Base-by-base conservation (phyloP, 495 filamentous ascomycete species). In the Aspergillus heteromorphus region DNA sequence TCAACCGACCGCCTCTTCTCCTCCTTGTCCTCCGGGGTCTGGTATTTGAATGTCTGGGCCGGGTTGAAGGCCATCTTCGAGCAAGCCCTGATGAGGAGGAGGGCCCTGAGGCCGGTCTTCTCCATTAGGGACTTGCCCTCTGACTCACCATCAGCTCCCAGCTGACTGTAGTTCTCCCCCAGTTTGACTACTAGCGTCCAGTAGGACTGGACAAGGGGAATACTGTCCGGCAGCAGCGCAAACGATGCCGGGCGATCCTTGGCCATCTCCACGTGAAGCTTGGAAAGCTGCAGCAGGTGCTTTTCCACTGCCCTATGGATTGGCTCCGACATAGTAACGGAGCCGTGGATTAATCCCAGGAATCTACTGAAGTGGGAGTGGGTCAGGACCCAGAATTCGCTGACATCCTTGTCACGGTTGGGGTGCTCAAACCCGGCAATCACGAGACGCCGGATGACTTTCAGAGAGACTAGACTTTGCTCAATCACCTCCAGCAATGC, bases 211-310 rank as follows among this genome's bases (percentile, higher is more conserved):
- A 88, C 82, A 10, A 98, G 80, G 11, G 79, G 72, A 4, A 92
- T 72, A 27, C 89, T 89, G 55, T 88, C 82, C 2, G 91, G 88
- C 6, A 98, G 78, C 11, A 88, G 69, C 0, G 85, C 85, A 70
- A 96, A 97, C 23, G 88, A 85, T 5, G 85, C 84, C 9, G 91
- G 85, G 62, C 92, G 89, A 10, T 69, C 65, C 47, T 76, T 77
- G 4, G 86, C 82, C 86, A 97, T 92, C 38, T 91, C 83, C 19
- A 93, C 74, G 67, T 97, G 92, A 8, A 97, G 75, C 70, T 98
- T 97, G 10, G 92, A 84, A 43, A 96, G 83, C 65, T 96, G 92
- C 47, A 95, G 63, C 7, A 95, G 72, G 56, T 97, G 92, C 60
- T 91, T 91, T 57, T 88, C 87, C n/a, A 95, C 70, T 25, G 85